Conservation (phyloP, 1,284 basidiomycete species). For the Xerocomus nothofagi region DNA sequence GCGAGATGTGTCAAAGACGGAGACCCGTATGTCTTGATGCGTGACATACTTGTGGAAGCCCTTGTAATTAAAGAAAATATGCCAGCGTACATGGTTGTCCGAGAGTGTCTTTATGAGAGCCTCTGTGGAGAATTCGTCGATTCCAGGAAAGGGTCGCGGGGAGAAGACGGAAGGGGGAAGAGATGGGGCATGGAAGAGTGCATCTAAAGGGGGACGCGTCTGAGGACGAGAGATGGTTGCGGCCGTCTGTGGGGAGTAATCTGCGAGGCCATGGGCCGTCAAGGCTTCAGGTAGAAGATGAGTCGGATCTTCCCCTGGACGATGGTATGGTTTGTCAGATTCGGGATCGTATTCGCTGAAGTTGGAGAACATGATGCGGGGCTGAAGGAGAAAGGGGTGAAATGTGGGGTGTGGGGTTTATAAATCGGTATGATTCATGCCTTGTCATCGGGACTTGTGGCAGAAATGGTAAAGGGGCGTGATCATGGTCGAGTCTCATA, state of each 20-base stretch:
- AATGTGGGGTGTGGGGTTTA: not conserved
- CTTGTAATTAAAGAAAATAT: slow-evolving; percentile 61
- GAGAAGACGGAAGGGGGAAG: slow-evolving; percentile 35
- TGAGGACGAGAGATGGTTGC: slow-evolving; percentile 5
- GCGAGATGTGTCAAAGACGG: slow-evolving; percentile 11
- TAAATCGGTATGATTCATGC: too few relatives aligned
- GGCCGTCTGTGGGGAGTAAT: slow-evolving; percentile 19
- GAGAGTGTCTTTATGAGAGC: slow-evolving; percentile 47
- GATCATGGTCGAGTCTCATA: not conserved
- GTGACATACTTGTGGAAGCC: slow-evolving; percentile 57
- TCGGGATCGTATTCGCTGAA: slow-evolving; percentile 6
- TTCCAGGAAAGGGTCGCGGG: slow-evolving; percentile 46
- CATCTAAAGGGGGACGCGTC: slow-evolving; percentile 19
- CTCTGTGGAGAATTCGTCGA: slow-evolving; percentile 46
- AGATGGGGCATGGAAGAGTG: slow-evolving; percentile 42
- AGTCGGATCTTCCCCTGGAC: slow-evolving; percentile 16
- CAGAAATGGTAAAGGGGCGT: not conserved
- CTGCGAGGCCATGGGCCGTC: slow-evolving; percentile 16
- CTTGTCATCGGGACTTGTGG: not conserved
- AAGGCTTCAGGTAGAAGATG: slow-evolving; percentile 18
- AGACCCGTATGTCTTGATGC: not conserved
- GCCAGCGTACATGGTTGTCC: slow-evolving; percentile 57
- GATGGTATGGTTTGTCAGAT: slow-evolving; percentile 15
- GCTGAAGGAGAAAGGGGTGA: not conserved
- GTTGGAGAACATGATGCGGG: slow-evolving; percentile 8